Evolutionary conservation across 331 rosid genomes (phyloP).

Genomic region (Pyrus hybrid): DNA sequence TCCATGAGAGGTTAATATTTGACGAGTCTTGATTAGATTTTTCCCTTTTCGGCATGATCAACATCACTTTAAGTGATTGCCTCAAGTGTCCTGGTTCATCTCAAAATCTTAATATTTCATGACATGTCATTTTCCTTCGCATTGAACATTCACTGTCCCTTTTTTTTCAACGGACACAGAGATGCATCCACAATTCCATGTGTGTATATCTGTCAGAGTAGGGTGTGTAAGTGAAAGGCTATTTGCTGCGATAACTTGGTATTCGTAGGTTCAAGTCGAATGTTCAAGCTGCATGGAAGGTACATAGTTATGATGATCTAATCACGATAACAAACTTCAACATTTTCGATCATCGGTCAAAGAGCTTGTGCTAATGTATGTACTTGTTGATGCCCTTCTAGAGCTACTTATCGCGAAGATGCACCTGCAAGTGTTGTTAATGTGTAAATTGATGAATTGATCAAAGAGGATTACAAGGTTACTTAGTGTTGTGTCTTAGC

Average conservation of each 20-base stretch:
- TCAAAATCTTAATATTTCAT: neutral
- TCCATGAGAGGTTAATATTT: conserved; percentile 13
- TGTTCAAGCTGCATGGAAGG: neutral
- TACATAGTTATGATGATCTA: neutral
- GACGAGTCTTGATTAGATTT: neutral
- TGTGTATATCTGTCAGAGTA: neutral
- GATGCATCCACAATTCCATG: too few species aligned
- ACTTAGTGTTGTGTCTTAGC: too few species aligned
- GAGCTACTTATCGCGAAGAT: neutral
- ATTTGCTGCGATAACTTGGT: neutral
- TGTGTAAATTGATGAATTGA: too few species aligned
- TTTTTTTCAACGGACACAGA: too few species aligned
- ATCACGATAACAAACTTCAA: neutral
- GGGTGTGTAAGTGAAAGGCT: neutral
- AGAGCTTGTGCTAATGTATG: neutral
- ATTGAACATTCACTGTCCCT: neutral
- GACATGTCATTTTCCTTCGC: neutral
- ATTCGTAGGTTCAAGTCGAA: neutral
- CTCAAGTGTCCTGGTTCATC: neutral
- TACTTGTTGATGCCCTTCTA: neutral
- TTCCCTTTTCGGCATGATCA: neutral
- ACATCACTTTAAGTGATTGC: neutral
- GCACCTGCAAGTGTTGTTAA: neutral
- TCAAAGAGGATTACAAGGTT: too few species aligned
- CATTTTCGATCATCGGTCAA: neutral